These are phyloP conservation scores for Neoboletus brunneissimus DNA, from an alignment of 768 basidiomycete species.

Conservation along the genomic window DNA sequence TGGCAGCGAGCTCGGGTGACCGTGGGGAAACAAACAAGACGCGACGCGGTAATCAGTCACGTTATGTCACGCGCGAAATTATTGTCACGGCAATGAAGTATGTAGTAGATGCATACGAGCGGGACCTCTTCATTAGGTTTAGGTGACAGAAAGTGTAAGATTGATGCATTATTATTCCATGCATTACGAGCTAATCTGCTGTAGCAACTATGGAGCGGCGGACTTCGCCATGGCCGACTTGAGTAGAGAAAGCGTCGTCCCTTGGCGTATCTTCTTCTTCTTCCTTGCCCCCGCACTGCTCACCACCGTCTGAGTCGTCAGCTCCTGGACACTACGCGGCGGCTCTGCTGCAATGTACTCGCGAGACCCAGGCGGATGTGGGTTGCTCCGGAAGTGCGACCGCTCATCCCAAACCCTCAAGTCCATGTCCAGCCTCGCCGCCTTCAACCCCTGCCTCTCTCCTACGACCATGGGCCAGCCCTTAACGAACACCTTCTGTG, in stretches of 20 bases:
- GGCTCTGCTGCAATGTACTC: slow-evolving; percentile 43
- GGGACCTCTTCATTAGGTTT: too few relatives aligned
- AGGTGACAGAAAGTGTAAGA: too few relatives aligned
- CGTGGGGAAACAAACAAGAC: slow-evolving; percentile 30
- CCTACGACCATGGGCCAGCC: slow-evolving; percentile 48
- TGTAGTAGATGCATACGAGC: too few relatives aligned
- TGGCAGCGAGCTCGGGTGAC: slow-evolving; percentile 11
- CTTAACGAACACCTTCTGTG: slow-evolving; percentile 28
- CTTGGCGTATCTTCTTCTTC: neutral
- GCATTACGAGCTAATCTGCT: too few relatives aligned
- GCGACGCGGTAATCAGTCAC: slow-evolving; percentile 25
- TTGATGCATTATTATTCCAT: too few relatives aligned
- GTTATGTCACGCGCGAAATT: slow-evolving; percentile 25
- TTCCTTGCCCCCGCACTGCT: slow-evolving; percentile 1
- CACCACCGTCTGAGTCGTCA: slow-evolving; percentile 14
- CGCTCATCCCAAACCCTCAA: slow-evolving; percentile 30
- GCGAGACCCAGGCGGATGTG: slow-evolving; percentile 46
- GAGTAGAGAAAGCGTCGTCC: slow-evolving; percentile 15
- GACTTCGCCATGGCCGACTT: slow-evolving; percentile 19
- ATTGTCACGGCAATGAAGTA: slow-evolving; percentile 12
- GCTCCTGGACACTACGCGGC: slow-evolving; percentile 17
- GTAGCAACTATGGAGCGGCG: neutral
- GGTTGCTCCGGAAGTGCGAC: slow-evolving; percentile 40
- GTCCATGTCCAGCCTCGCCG: slow-evolving; percentile 32
- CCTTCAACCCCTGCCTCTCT: slow-evolving; percentile 38